Evolutionary conservation across 2,329 filamentous ascomycete species (phyloP), one percentile per base, ranked within the genome.

Genomic region (Plenodomus lindquistii): DNA sequence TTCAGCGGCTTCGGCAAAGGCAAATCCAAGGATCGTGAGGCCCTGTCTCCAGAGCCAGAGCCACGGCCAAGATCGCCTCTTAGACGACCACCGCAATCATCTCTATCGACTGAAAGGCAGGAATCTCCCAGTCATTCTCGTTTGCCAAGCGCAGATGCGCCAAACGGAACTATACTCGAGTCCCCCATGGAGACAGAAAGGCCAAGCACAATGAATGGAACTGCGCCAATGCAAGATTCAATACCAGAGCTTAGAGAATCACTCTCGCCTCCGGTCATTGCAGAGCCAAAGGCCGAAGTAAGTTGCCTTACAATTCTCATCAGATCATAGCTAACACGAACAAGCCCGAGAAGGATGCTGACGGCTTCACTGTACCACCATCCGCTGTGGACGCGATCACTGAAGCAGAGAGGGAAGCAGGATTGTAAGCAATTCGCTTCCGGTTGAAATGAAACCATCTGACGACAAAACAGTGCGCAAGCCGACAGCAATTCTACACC

Each of bases 281-380:
- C 60, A 27, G 61, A 62, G 38, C 49, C 63, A 4, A 57, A 59
- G 24, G 45, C 62, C 41, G 71, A 73, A 49, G 68, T 69, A 57
- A 34, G 48, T 34, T 13, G 8, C 24, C 3, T 15, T 15, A 19
- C 18, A 15, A 17, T 17, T 16, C 27, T 13, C 36, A 16, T 7
- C 19, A 39, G 20, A 8, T 41, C 11, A 35, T 20, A 17, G 39
- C 49, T 53, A 17, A 57, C 36, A 38, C 22, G 19, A 10, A 19
- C 21, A 67, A 79, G 46, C 72, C 75, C 17, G 60, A 66, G 18
- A 89, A 84, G 66, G 90, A 94, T 65, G 76, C 83, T 0, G 89
- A 95, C 56, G 90, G 89, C 6, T 94, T 86, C 65, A 87, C 81
- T 3, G 81, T 93, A n/a, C 88, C 87, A 0, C 79, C 84, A 0